phyloP scores from a whole-genome alignment of 345 rosid genomes.

The Barbarea vulgaris region DNA sequence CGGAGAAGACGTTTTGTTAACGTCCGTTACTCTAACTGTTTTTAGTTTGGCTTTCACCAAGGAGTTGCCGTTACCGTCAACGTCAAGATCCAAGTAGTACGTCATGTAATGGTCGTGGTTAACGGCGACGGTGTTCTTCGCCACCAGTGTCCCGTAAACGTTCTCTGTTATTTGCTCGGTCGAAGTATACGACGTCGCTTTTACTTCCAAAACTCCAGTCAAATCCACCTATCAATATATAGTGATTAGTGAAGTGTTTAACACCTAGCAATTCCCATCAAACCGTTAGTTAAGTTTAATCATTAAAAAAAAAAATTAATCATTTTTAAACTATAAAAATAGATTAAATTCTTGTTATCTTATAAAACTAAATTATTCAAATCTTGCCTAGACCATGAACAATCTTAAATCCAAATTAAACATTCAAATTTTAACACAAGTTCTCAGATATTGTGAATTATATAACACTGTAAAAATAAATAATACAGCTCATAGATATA shows the following conservation, averaged over 20 bases:
- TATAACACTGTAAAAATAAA: too few relatives aligned
- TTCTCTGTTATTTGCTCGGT: constrained; percentile 48
- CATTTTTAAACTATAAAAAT: too few relatives aligned
- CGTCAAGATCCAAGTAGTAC: constrained; percentile 74
- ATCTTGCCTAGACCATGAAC: too few relatives aligned
- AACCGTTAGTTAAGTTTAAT: too few relatives aligned
- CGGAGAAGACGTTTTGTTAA: constrained; percentile 34
- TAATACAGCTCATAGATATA: too few relatives aligned
- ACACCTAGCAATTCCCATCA: too few relatives aligned
- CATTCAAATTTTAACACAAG: too few relatives aligned
- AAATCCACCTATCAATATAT: constrained; percentile 58
- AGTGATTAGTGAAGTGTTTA: too few relatives aligned
- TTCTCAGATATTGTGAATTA: too few relatives aligned
- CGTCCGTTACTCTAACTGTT: constrained; percentile 41
- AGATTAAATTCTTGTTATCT: too few relatives aligned
- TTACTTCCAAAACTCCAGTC: constrained; percentile 63
- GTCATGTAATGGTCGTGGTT: constrained; percentile 82
- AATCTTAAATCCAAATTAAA: neutral
- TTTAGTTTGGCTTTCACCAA: constrained; percentile 59
- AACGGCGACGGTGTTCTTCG: constrained; percentile 68
- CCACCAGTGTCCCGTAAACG: constrained; percentile 61
- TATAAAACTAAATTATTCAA: neutral
- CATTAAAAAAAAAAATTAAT: too few relatives aligned
- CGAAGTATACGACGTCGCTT: constrained; percentile 55
- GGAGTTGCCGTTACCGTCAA: constrained; percentile 72